Evolutionary conservation across 495 filamentous ascomycete genomes (phyloP), one percentile per base, ranked within the genome.

Genomic region (Alectoria sarmentosa): DNA sequence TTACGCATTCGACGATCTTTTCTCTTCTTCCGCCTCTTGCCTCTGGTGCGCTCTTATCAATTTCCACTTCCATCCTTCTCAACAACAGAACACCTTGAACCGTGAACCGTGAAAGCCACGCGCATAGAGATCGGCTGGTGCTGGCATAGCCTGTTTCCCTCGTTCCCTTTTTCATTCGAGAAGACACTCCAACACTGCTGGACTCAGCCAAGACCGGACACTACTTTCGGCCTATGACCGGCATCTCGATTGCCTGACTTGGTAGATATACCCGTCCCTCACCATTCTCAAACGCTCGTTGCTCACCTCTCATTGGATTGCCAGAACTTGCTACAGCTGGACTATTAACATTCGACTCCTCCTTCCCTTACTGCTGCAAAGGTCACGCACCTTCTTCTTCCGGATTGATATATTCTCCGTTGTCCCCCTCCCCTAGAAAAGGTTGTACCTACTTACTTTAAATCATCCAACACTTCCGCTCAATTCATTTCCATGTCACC

Each of bases 71-170:
- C 8, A 54, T 2, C 5, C 14, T 32, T 7, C 8, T 19, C 2
- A n/a, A n/a, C n/a, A n/a, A n/a, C n/a, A n/a, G n/a, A n/a, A n/a
- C n/a, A n/a, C n/a, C n/a, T n/a, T n/a, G n/a, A n/a, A 17, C 56
- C 28, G 48, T n/a, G n/a, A 54, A 44, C 10, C 55, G 32, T 49
- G 38, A 42, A 49, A 64, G 62, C 62, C 62, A 64, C 62, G 62
- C 62, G 62, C 62, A n/a, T 58, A 59, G 9, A 37, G 62, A 64
- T 64, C 62, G 62, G 55, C 62, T 52, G 26, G 14, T 64, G 62
- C 62, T 57, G 62, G 62, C 55, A 64, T 64, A 64, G 62, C 62
- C 62, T 54, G 5, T 39, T 59, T 49, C 55, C 56, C 38, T 60
- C 55, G 5, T 39, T 59, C 39, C 55, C 56, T 38, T 60, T 60